Percentiles rank a stretch among this genome's conserved stretches.
Evolutionary conservation across 257 asterid species (phyloP).

Genomic region (Thymus mandschuricus): DNA sequence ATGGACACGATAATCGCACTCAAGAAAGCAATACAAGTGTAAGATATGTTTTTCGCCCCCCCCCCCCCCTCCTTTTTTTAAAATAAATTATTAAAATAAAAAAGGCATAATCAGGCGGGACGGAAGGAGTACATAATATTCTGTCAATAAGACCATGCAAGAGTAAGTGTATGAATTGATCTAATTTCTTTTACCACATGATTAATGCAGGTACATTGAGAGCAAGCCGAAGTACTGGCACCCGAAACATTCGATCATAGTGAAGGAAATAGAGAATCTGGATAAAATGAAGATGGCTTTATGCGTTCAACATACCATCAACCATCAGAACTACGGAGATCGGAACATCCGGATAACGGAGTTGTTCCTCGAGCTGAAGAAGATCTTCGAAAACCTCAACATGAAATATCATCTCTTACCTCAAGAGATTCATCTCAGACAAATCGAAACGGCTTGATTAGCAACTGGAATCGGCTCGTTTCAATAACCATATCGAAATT

Average conservation of each 20-base stretch:
- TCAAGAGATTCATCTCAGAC: constrained; percentile 58
- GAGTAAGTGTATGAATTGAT: background rate
- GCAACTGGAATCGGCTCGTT: background rate
- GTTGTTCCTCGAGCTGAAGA: constrained; percentile 60
- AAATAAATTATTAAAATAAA: too few relatives aligned
- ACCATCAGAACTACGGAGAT: constrained; percentile 61
- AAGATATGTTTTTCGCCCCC: background rate
- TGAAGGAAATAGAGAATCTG: constrained; percentile 57
- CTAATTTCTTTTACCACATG: background rate
- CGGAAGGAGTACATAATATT: too few relatives aligned
- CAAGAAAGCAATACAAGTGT: constrained; percentile 61
- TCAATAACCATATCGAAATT: too few relatives aligned
- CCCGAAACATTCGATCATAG: constrained; percentile 57
- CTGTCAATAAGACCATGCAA: background rate
- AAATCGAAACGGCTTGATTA: constrained; percentile 25
- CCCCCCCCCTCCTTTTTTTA: too few relatives aligned
- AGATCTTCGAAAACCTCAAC: constrained; percentile 50
- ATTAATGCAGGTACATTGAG: constrained; percentile 54
- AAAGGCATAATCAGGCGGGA: too few relatives aligned
- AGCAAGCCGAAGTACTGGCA: constrained; percentile 70
- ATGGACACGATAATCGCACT: constrained; percentile 56
- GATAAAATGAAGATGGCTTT: constrained; percentile 57
- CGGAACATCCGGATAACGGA: constrained; percentile 51
- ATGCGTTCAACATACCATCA: constrained; percentile 58
- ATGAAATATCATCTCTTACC: constrained; percentile 61